Conservation (phyloP, 2,329 filamentous ascomycete species). For the Clarireedia paspali region DNA sequence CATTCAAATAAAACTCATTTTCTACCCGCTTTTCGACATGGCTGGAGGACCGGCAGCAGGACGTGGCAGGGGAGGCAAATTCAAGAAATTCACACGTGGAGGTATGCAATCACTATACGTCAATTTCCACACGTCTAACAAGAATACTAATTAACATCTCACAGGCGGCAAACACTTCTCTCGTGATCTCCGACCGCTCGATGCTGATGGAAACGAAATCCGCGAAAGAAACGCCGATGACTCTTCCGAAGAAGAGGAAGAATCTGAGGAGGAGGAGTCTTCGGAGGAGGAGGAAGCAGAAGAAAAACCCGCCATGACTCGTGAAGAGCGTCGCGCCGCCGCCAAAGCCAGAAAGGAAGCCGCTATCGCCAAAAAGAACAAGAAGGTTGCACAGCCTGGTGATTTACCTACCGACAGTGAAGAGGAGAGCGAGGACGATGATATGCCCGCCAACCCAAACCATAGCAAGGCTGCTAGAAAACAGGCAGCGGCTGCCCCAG, state of each 20-base stretch:
- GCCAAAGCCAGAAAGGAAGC: conserved; percentile 90
- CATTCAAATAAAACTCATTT: neutral
- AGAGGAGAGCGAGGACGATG: conserved; percentile 48
- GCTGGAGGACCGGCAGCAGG: conserved; percentile 36
- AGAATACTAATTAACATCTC: conserved; percentile 14
- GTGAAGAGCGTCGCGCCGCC: conserved; percentile 79
- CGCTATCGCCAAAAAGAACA: conserved; percentile 69
- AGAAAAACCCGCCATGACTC: conserved; percentile 53
- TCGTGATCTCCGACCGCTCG: conserved; percentile 78
- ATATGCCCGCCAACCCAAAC: conserved; percentile 85
- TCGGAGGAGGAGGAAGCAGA: conserved; percentile 38
- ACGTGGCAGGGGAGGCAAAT: conserved; percentile 80
- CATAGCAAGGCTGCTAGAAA: conserved; percentile 69
- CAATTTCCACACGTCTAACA: neutral
- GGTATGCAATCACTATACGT: conserved; percentile 45
- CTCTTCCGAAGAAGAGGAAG: conserved; percentile 42
- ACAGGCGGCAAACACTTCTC: conserved; percentile 93
- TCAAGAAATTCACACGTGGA: conserved; percentile 86
- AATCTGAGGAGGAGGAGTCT: conserved; percentile 43
- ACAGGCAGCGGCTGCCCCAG: conserved; percentile 39
- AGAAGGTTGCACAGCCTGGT: conserved; percentile 67
- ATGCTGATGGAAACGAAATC: conserved; percentile 80
- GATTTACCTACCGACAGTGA: conserved; percentile 71
- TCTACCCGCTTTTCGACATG: conserved; percentile 27
- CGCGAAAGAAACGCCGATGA: conserved; percentile 63